These are phyloP conservation scores for Huntiella moniliformis DNA, from an alignment of 2,329 filamentous ascomycete genomes.

Conservation along the genomic window DNA sequence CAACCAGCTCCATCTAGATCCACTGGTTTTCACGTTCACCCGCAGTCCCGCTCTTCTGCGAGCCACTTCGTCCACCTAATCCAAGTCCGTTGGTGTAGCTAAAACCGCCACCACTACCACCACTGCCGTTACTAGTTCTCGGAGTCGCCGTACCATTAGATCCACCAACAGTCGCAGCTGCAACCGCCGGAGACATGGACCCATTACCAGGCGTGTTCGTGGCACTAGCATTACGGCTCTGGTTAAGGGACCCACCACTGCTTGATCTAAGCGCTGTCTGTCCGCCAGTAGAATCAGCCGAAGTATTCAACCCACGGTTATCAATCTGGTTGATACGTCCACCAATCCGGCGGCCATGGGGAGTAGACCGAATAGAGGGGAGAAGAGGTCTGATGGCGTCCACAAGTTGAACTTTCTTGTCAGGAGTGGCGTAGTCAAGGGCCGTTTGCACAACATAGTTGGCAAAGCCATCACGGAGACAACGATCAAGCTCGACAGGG, in stretches of 20 bases:
- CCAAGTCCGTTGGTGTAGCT: constrained; percentile 10
- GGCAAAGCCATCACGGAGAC: constrained; percentile 81
- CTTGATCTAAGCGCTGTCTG: constrained; percentile 28
- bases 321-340: constrained; percentile 61
- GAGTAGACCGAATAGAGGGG: constrained; percentile 69
- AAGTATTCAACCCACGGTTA: constrained; percentile 28
- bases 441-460: constrained; percentile 98
- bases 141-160: constrained; percentile 9
- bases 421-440: constrained; percentile 61
- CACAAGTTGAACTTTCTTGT: constrained; percentile 56
- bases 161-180: constrained; percentile 2
- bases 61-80: background rate
- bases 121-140: constrained; percentile 2
- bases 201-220: constrained; percentile 5
- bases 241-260: constrained; percentile 12
- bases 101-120: background rate
- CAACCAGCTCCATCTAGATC: constrained; percentile 19
- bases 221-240: constrained; percentile 3
- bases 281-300: constrained; percentile 33
- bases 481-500: constrained; percentile 62
- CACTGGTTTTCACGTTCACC: constrained; percentile 20
- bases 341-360: constrained; percentile 83
- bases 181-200: constrained; percentile 7
- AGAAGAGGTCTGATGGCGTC: constrained; percentile 74
- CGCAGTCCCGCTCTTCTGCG: background rate